Conservation (phyloP, 148 eudicot species). For the Tetragonia tetragonoides region DNA sequence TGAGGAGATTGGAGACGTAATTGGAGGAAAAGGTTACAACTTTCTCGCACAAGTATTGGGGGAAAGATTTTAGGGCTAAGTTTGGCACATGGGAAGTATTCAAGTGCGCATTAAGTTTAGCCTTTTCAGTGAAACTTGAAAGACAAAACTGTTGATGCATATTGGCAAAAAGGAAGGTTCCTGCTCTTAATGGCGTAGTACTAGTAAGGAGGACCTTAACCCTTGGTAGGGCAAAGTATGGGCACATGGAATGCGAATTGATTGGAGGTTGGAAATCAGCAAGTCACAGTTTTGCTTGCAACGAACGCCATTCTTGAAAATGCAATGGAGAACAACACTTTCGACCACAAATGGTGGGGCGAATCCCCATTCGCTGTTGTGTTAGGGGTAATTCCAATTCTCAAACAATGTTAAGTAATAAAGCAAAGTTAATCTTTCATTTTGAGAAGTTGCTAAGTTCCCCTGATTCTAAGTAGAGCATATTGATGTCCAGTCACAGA, state of each 20-base stretch:
- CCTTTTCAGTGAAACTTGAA: constrained; percentile 8
- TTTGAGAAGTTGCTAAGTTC: background rate
- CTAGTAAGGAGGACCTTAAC: background rate
- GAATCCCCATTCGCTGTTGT: background rate
- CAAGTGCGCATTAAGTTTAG: constrained; percentile 17
- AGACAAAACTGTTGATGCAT: background rate
- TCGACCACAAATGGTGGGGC: background rate
- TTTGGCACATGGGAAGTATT: constrained; percentile 9
- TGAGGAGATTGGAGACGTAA: constrained; percentile 5
- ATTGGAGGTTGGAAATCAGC: background rate
- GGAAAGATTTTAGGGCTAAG: background rate
- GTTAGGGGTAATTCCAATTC: background rate
- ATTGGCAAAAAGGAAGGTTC: background rate
- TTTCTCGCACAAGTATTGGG: background rate
- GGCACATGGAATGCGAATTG: background rate
- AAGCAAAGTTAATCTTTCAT: background rate
- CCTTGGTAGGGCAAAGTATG: background rate
- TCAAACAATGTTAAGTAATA: background rate
- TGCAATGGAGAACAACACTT: too few relatives aligned
- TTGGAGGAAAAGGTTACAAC: background rate
- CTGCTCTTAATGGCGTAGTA: background rate
- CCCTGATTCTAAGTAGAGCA: background rate
- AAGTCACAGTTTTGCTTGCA: background rate
- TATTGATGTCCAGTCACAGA: background rate
- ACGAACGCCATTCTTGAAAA: background rate